Evolutionary conservation across 2,329 filamentous ascomycete species (phyloP).

Genomic region (Tolypocladium album): DNA sequence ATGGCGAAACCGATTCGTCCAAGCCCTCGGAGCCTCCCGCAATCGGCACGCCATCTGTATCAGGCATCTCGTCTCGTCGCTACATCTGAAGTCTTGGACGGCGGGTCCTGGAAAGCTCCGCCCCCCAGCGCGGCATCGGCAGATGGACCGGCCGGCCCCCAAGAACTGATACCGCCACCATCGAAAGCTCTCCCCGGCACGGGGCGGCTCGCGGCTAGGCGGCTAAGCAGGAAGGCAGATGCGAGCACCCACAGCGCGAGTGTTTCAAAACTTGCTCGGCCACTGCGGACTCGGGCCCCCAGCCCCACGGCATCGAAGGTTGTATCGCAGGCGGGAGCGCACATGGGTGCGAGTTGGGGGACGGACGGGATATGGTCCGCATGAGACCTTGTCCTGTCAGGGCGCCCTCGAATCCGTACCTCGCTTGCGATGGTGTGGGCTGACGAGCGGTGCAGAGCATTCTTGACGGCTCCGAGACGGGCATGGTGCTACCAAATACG

Average conservation of each 20-base stretch:
- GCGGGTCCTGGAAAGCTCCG: neutral
- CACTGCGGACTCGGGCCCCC: neutral
- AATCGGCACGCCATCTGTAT: neutral
- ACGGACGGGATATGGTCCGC: neutral
- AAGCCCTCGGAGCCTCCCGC: neutral
- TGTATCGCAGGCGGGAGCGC: slow-evolving; percentile 4
- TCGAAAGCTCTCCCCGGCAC: neutral
- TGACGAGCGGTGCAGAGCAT: neutral
- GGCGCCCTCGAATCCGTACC: neutral
- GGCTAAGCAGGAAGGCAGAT: neutral
- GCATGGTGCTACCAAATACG: neutral
- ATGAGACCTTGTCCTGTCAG: neutral
- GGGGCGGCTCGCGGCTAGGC: neutral
- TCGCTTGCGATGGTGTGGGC: neutral
- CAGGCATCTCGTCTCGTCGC: neutral
- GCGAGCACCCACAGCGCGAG: neutral
- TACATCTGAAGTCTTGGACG: neutral
- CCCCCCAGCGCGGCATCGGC: neutral
- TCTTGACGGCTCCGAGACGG: neutral
- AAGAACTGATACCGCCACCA: neutral
- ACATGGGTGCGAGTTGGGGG: slow-evolving; percentile 1
- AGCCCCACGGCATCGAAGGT: neutral
- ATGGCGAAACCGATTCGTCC: neutral
- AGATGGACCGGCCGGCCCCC: neutral
- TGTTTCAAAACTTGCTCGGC: neutral